phyloP scores from a whole-genome alignment of 805 yeast species.

The Zygosaccharomyces kombuchaensis region DNA sequence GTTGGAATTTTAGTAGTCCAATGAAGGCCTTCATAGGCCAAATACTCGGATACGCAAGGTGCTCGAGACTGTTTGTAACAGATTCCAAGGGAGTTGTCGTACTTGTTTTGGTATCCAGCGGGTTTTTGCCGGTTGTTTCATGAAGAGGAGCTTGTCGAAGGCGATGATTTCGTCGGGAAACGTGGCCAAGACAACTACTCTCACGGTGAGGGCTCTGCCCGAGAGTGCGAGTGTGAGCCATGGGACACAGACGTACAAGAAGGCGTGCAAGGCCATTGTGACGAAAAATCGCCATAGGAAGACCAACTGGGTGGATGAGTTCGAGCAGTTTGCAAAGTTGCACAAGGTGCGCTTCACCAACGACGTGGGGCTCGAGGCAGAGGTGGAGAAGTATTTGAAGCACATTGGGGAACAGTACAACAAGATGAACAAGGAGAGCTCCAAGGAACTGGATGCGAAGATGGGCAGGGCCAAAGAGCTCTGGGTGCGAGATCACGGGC shows the following conservation, averaged over 20 bases:
- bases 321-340: conserved; percentile 18
- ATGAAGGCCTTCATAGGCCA: neutral
- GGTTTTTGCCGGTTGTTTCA: neutral
- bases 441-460: conserved; percentile 11
- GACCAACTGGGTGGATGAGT: conserved; percentile 20
- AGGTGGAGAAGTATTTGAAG: conserved; percentile 12
- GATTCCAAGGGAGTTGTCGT: neutral
- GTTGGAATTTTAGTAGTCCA: conserved; percentile 1
- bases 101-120: neutral
- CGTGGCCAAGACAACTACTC: conserved; percentile 4
- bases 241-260: conserved; percentile 9
- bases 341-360: conserved; percentile 6
- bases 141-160: conserved; percentile 5
- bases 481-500: conserved; percentile 13
- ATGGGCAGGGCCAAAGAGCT: conserved; percentile 8
- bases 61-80: neutral
- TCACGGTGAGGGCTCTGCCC: conserved; percentile 2
- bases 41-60: neutral
- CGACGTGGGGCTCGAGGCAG: neutral
- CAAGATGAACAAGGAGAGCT: conserved; percentile 8
- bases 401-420: conserved; percentile 8
- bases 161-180: conserved; percentile 7
- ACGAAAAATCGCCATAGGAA: conserved; percentile 5
- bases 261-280: conserved; percentile 6
- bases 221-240: conserved; percentile 1